Base-by-base conservation (phyloP, 139 green algal genomes). In the Edaphochlamys debaryana region DNA sequence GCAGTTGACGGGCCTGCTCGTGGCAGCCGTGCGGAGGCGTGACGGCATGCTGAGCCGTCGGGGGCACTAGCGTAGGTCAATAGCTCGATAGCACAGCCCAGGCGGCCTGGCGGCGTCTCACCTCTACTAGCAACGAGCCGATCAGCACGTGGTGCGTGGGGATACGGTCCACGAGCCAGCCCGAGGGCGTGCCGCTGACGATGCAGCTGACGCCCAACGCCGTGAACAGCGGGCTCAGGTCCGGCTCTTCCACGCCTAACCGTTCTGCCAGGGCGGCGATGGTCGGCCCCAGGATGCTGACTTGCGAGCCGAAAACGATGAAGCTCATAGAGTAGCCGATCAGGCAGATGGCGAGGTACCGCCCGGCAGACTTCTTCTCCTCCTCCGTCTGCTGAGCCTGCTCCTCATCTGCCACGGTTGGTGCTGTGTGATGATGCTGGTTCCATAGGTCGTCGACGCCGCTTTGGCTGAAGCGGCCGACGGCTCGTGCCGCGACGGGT, bases 261-360 rank as follows among this genome's bases (percentile, higher is more conserved):
- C 40, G 29, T 2, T 85, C 42, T 3, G 82, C 66, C 0, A 90
- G 66, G 5, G 66, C 78, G 17, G 71, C 79, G 32, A 91, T 89
- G 25, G 87, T 91, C 32, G 87, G 87, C 0, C 87, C 87, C 38
- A 91, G 62, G 32, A 91, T 88, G 41, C 58, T 81, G 30, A 91
- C 87, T 85, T 91, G 87, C 4, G 78, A 87, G 15, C 87, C 87
- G 72, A 91, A 91, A 3, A 91, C 82, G 67, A 91, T 79, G 83
- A 91, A 91, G 42, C 71, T 79, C 37, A 91, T 50, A 1, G 83
- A 85, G 62, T 91, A 91, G 74, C 87, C 87, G 11, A 91, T 69
- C 32, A 91, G 68, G 73, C 87, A 91, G 3, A 63, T 64, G 6
- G 69, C 30, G 30, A 85, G 60, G 74, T 89, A 87, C 9, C 41